Evolutionary conservation across 2,329 filamentous ascomycete species (phyloP), one percentile per base, ranked within the genome.

Genomic region (Xylariomycetidae sp.): DNA sequence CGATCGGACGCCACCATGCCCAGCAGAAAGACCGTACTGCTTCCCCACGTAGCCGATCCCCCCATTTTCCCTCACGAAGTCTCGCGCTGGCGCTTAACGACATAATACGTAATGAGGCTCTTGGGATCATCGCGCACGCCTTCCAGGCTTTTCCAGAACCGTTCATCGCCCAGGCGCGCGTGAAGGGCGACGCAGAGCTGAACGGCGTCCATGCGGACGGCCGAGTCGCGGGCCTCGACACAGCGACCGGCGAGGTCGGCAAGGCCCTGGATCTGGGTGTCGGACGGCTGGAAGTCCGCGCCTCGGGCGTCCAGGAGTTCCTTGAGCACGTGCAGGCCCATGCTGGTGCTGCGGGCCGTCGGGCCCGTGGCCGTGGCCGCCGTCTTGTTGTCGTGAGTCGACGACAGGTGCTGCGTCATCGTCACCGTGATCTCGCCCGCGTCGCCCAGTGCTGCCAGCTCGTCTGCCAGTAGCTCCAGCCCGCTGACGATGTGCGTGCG

Each of bases 51-150:
- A n/a, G n/a, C n/a, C n/a, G n/a, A n/a, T n/a, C n/a, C n/a, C n/a
- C n/a, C n/a, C n/a, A n/a, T n/a, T n/a, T n/a, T n/a, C n/a, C n/a
- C n/a, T n/a, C n/a, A n/a, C n/a, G n/a, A n/a, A n/a, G 41, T 42
- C 58, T 82, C 77, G 32, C 76, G 64, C 58, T 82, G 76, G 54
- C 70, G 68, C 67, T 81, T 81, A 25, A 84, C 83, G 50, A 88
- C 81, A 57, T 88, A 89, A 54, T 89, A 89, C 8, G 82, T 88
- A 48, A 89, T 79, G 40, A 89, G 58, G 46, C 80, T 87, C 64
- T 86, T 76, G 15, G 82, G 76, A 44, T 85, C 82, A 44, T 87
- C 82, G 50, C 75, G 73, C 19, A 84, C 68, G 8, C 64, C 70
- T 37, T 68, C 74, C 48, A 88, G 66, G 16, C 71, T 70, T 20